Percentiles rank a stretch among this genome's conserved stretches.
Conservation (phyloP, 768 basidiomycete species). For the Leccinum arenicola region DNA sequence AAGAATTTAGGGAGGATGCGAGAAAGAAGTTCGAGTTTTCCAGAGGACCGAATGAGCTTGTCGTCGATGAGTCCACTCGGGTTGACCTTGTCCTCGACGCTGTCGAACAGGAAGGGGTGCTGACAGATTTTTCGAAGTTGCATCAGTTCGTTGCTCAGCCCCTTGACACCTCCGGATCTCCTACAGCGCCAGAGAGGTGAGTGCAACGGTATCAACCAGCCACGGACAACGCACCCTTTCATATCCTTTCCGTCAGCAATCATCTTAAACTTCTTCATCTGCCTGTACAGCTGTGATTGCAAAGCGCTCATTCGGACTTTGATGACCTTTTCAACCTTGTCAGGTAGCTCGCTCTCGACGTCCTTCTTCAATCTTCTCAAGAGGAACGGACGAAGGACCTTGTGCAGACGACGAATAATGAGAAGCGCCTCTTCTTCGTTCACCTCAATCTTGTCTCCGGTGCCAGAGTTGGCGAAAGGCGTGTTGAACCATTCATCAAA, state of each 20-base stretch:
- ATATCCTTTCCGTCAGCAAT: conserved; percentile 77
- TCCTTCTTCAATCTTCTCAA: conserved; percentile 93
- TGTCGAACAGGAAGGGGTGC: conserved; percentile 95
- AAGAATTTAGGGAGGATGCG: conserved; percentile 96
- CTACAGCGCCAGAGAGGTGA: conserved; percentile 33
- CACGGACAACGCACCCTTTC: conserved; percentile 58
- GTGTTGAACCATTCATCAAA: conserved; percentile 99
- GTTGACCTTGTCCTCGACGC: conserved; percentile 92
- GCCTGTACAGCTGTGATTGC: conserved; percentile 91
- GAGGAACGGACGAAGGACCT: conserved; percentile 93
- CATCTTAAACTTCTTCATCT: conserved; percentile 99
- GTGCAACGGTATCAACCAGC: background rate
- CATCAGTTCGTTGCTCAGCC: conserved; percentile 93
- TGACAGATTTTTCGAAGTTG: conserved; percentile 98
- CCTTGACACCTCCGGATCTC: conserved; percentile 78
- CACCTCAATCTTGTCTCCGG: conserved; percentile 95
- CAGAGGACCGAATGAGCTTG: conserved; percentile 79
- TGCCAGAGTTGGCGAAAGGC: conserved; percentile 97
- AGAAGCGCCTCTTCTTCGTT: conserved; percentile 99
- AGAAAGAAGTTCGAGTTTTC: conserved; percentile 91
- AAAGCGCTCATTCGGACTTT: conserved; percentile 93
- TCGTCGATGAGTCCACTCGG: conserved; percentile 80
- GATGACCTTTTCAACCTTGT: conserved; percentile 98
- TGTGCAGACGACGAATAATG: conserved; percentile 94
- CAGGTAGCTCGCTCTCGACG: conserved; percentile 91